A percentile compares a stretch with the other conserved stretches of the same genome.
Evolutionary conservation across 495 filamentous ascomycete species (phyloP).

Genomic region (Talaromyces trachyspermus): DNA sequence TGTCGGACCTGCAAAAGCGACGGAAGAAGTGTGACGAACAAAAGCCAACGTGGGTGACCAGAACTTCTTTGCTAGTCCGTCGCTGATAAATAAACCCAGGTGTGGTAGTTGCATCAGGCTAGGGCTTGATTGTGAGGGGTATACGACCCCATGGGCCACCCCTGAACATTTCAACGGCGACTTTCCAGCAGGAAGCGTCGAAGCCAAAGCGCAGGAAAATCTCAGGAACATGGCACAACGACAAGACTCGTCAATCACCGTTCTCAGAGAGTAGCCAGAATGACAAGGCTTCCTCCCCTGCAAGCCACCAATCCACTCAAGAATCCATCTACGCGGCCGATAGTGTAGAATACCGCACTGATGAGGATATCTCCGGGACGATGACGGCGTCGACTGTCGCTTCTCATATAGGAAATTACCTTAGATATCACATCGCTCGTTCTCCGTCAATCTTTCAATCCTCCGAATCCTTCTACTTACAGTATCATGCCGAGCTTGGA

Average conservation of each 20-base stretch:
- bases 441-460: neutral
- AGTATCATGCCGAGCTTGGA: constrained; percentile 36
- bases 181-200: constrained; percentile 20
- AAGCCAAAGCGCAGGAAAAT: constrained; percentile 21
- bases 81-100: too few relatives aligned
- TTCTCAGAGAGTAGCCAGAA: neutral
- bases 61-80: neutral
- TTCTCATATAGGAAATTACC: neutral
- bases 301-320: neutral
- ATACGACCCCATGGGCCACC: constrained; percentile 36
- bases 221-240: neutral
- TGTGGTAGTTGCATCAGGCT: constrained; percentile 35
- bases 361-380: too few relatives aligned
- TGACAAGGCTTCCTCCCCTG: neutral
- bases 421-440: neutral
- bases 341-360: too few relatives aligned
- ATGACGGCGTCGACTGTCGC: too few relatives aligned
- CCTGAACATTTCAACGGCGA: constrained; percentile 29
- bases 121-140: constrained; percentile 35
- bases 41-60: constrained; percentile 30
- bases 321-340: neutral
- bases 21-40: constrained; percentile 39
- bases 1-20: constrained; percentile 39
- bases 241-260: neutral
- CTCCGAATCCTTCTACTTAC: constrained; percentile 34